Conservation (phyloP, 1,284 basidiomycete genomes). For the Cystobasidiaceae sp. region DNA sequence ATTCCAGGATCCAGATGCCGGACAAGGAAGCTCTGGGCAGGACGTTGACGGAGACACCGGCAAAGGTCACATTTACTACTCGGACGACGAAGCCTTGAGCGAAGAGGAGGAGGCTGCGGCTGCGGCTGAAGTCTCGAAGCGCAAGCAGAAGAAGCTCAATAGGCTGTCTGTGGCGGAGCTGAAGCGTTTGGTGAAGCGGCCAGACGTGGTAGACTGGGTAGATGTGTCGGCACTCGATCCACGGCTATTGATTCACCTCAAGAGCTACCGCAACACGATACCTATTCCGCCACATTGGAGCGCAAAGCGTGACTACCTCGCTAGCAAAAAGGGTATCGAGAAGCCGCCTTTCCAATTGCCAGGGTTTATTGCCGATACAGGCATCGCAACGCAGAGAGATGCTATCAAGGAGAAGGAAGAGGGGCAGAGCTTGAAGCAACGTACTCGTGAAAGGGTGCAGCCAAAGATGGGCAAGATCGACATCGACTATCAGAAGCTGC, state of each 20-base stretch:
- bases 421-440: conserved; percentile 84
- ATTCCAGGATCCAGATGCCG: conserved; percentile 37
- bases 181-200: conserved; percentile 92
- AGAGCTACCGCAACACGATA: conserved; percentile 85
- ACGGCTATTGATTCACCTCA: conserved; percentile 82
- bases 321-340: conserved; percentile 95
- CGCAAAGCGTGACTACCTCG: conserved; percentile 92
- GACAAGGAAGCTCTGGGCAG: conserved; percentile 2
- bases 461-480: conserved; percentile 99
- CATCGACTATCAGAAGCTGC: conserved; percentile 98
- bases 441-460: conserved; percentile 96
- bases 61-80: conserved; percentile 81
- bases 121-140: conserved; percentile 64
- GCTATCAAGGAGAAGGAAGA: conserved; percentile 97
- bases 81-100: conserved; percentile 76
- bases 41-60: conserved; percentile 39
- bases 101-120: conserved; percentile 57
- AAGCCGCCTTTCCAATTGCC: conserved; percentile 92
- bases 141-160: conserved; percentile 78
- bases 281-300: conserved; percentile 95
- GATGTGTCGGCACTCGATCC: conserved; percentile 94
- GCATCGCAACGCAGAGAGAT: conserved; percentile 95
- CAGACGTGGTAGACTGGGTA: conserved; percentile 98
- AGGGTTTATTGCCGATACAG: conserved; percentile 93
- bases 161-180: conserved; percentile 90